These are phyloP conservation scores for Hypoxylon intermedium DNA, from an alignment of 495 filamentous ascomycete species.

Conservation along the genomic window DNA sequence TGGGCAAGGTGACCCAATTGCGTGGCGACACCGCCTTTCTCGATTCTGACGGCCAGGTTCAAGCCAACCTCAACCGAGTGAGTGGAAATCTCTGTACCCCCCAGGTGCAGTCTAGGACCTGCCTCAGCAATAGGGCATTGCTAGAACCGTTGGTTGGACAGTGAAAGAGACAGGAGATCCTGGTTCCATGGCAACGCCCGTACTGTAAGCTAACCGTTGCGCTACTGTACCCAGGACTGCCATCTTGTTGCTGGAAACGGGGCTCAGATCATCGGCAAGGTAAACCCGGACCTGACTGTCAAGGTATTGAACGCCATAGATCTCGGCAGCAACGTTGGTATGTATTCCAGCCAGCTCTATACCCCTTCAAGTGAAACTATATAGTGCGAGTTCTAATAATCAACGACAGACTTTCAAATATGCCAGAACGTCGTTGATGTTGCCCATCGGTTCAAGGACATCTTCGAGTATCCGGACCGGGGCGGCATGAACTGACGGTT, in stretches of 20 bases:
- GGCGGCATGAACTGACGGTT: constrained; percentile 44
- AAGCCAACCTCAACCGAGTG: constrained; percentile 74
- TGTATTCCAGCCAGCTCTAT: constrained; percentile 29
- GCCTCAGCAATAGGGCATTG: no score
- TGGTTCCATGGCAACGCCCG: not conserved
- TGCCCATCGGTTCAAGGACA: constrained; percentile 81
- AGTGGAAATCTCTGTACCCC: constrained; percentile 22
- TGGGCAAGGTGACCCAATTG: constrained; percentile 82
- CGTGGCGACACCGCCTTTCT: constrained; percentile 83
- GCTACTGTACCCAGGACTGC: constrained; percentile 62
- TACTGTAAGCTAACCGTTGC: constrained; percentile 24
- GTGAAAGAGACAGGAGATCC: no score
- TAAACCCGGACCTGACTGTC: constrained; percentile 78
- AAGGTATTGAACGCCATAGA: constrained; percentile 78
- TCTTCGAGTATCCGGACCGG: constrained; percentile 52
- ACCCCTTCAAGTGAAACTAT: not conserved
- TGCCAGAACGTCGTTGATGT: constrained; percentile 84
- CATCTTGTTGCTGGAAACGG: constrained; percentile 80
- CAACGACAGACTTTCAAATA: constrained; percentile 72
- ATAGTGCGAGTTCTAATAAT: constrained; percentile 1
- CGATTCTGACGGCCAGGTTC: constrained; percentile 76
- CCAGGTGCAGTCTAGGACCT: not conserved
- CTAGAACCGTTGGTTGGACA: no score
- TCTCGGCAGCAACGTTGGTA: constrained; percentile 76
- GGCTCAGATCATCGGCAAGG: constrained; percentile 90